These are phyloP conservation scores for Cucurbita argyrosperma DNA, from an alignment of 306 rosid genomes.

Conservation along the genomic window DNA sequence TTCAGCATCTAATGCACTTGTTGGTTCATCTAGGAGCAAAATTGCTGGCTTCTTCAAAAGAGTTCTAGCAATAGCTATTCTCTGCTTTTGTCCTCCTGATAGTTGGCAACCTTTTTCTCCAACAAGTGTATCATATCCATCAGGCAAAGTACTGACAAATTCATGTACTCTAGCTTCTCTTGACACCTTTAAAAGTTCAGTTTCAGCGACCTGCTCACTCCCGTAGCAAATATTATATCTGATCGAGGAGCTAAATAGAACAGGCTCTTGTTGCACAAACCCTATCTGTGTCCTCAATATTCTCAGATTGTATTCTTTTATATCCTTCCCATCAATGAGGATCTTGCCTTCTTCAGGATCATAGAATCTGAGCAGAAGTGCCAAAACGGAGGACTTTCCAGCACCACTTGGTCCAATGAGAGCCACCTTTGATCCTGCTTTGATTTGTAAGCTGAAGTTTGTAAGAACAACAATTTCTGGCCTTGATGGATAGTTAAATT, in stretches of 20 bases:
- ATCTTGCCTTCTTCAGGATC: constrained; percentile 52
- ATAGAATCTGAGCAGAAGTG: constrained; percentile 66
- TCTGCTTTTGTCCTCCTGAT: constrained; percentile 89
- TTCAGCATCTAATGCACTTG: constrained; percentile 85
- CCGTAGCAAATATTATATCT: constrained; percentile 69
- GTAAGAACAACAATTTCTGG: constrained; percentile 47
- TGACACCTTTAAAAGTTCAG: constrained; percentile 53
- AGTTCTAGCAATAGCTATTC: constrained; percentile 82
- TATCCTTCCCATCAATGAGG: constrained; percentile 50
- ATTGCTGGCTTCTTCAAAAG: constrained; percentile 60
- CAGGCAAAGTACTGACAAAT: constrained; percentile 55
- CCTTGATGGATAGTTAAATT: constrained; percentile 58
- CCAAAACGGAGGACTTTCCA: constrained; percentile 64
- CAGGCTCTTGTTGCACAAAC: constrained; percentile 78
- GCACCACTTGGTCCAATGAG: constrained; percentile 83
- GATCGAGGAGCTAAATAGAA: constrained; percentile 63
- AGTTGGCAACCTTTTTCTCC: constrained; percentile 84
- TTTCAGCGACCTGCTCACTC: constrained; percentile 41
- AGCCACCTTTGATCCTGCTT: constrained; percentile 57
- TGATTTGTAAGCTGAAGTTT: constrained; percentile 54
- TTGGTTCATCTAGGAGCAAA: constrained; percentile 79
- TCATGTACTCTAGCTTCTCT: constrained; percentile 67
- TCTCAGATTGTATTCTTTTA: constrained; percentile 56
- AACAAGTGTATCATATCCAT: constrained; percentile 60
- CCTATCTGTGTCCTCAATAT: constrained; percentile 70